Evolutionary conservation across 352 stramenopile genomes (phyloP).

Genomic region (Poterioochromonas sp.): DNA sequence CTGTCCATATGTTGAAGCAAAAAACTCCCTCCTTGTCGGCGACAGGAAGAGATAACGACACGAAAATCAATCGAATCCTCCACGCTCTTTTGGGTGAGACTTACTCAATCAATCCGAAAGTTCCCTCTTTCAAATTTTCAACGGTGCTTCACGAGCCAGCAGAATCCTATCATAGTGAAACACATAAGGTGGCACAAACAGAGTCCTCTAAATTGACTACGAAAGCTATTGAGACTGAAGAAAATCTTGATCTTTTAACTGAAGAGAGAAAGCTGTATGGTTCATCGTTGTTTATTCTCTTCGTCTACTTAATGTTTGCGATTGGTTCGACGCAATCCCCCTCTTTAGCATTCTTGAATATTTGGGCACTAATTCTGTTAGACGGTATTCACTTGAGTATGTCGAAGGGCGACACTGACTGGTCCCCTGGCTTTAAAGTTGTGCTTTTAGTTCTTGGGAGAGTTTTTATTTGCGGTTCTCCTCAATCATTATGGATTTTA

Average conservation of each 20-base stretch:
- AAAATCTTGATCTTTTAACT: slow-evolving; percentile 23
- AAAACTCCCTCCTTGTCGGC: slow-evolving; percentile 6
- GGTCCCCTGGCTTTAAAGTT: slow-evolving; percentile 38
- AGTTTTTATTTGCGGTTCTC: slow-evolving; percentile 31
- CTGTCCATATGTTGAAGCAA: not conserved
- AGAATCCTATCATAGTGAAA: slow-evolving; percentile 15
- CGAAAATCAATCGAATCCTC: slow-evolving; percentile 28
- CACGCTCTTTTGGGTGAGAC: slow-evolving; percentile 27
- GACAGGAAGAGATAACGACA: not conserved
- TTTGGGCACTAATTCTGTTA: slow-evolving; percentile 33
- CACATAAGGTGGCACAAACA: slow-evolving; percentile 11
- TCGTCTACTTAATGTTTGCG: slow-evolving; percentile 35
- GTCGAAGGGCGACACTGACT: slow-evolving; percentile 35
- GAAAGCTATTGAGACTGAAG: slow-evolving; percentile 18
- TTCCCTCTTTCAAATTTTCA: slow-evolving; percentile 14
- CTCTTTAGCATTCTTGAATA: slow-evolving; percentile 37
- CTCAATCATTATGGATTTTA: slow-evolving; percentile 34
- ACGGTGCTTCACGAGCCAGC: slow-evolving; percentile 1
- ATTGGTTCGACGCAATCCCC: slow-evolving; percentile 20
- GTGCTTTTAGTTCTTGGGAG: slow-evolving; percentile 33
- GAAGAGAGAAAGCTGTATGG: slow-evolving; percentile 29
- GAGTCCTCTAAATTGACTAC: slow-evolving; percentile 11
- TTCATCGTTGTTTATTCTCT: slow-evolving; percentile 34
- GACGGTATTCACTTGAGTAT: slow-evolving; percentile 37
- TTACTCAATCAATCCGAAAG: slow-evolving; percentile 29